Evolutionary conservation across 306 rosid species (phyloP).

Genomic region (Sesbania bispinosa): DNA sequence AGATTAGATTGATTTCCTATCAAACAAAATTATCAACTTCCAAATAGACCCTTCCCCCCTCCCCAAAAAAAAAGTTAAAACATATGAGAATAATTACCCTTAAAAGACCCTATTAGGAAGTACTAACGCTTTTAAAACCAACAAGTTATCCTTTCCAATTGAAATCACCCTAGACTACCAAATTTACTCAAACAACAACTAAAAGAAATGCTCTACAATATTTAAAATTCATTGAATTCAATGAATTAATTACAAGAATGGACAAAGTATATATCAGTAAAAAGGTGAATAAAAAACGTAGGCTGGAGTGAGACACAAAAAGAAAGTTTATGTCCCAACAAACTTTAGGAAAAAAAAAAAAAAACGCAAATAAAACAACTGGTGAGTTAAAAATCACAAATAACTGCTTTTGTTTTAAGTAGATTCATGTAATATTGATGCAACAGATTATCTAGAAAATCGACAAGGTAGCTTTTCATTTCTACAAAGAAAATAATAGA

Average conservation of each 20-base stretch:
- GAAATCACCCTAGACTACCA: neutral
- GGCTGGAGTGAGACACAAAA: neutral
- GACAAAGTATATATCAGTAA: neutral
- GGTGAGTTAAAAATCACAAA: neutral
- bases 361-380: neutral
- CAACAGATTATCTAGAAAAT: neutral
- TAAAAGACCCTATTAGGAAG: conserved; percentile 1
- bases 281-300: neutral
- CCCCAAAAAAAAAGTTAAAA: neutral
- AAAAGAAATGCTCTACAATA: neutral
- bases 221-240: conserved; percentile 6
- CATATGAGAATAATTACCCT: neutral
- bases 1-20: conserved; percentile 8
- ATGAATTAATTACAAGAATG: neutral
- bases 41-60: too few relatives aligned
- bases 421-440: neutral
- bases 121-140: neutral
- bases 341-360: neutral
- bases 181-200: conserved; percentile 5
- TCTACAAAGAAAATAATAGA: neutral
- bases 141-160: neutral
- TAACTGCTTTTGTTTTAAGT: neutral
- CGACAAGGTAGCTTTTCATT: neutral
- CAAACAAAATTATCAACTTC: neutral
- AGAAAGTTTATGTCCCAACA: neutral